Conservation (phyloP, 2,329 filamentous ascomycete genomes). For the Paradendryphiella salina region DNA sequence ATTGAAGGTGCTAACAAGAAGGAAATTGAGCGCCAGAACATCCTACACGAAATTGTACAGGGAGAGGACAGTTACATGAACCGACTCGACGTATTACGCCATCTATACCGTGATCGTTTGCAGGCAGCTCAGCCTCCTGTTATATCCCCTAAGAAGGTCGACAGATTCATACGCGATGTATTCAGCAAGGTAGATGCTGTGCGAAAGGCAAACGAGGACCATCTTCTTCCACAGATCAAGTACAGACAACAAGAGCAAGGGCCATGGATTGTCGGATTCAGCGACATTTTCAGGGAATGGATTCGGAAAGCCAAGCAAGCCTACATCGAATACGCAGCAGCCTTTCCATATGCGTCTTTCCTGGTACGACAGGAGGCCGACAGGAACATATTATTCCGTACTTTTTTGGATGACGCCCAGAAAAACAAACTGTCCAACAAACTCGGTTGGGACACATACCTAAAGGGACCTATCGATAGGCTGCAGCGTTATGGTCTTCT, state of each 20-base stretch:
- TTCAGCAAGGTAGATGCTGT: slow-evolving; percentile 91
- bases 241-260: slow-evolving; percentile 97
- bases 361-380: slow-evolving; percentile 82
- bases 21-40: slow-evolving; percentile 90
- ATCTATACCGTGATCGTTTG: slow-evolving; percentile 83
- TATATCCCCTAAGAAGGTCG: slow-evolving; percentile 74
- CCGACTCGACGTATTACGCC: slow-evolving; percentile 81
- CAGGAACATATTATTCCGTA: slow-evolving; percentile 80
- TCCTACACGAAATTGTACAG: slow-evolving; percentile 91
- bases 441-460: slow-evolving; percentile 89
- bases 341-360: slow-evolving; percentile 81
- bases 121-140: slow-evolving; percentile 73
- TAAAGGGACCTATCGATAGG: slow-evolving; percentile 90
- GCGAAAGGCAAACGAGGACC: slow-evolving; percentile 88
- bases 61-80: slow-evolving; percentile 91
- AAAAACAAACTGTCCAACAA: slow-evolving; percentile 78
- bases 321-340: slow-evolving; percentile 89
- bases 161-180: slow-evolving; percentile 79
- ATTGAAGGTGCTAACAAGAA: slow-evolving; percentile 74
- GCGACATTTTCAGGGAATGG: slow-evolving; percentile 97
- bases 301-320: slow-evolving; percentile 87
- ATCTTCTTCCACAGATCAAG: slow-evolving; percentile 88
- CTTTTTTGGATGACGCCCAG: slow-evolving; percentile 80
- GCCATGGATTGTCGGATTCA: slow-evolving; percentile 90
- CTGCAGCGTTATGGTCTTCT: slow-evolving; percentile 88